These are phyloP conservation scores for Phaffia rhodozyma DNA, from an alignment of 1,284 basidiomycete species.

Conservation along the genomic window DNA sequence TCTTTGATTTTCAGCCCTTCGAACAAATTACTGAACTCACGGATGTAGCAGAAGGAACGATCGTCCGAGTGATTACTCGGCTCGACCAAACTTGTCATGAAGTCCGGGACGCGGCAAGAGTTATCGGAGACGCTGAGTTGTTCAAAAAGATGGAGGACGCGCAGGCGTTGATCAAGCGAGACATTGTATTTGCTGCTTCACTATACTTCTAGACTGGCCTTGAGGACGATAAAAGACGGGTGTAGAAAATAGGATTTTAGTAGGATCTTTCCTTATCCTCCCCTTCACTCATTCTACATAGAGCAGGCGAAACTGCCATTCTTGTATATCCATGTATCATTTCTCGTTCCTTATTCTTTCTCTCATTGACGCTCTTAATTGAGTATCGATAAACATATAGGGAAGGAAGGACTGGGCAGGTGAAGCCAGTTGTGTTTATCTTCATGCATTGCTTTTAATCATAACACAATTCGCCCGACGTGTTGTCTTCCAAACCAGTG, in stretches of 20 bases:
- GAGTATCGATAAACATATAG: too few relatives aligned
- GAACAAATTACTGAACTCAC: constrained; percentile 85
- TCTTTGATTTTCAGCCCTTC: constrained; percentile 55
- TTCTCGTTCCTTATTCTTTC: not conserved
- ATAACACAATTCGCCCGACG: not conserved
- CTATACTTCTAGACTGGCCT: not conserved
- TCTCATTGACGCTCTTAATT: too few relatives aligned
- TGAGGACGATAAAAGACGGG: not conserved
- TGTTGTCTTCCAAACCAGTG: not conserved
- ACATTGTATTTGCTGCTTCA: constrained; percentile 49
- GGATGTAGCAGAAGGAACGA: constrained; percentile 91
- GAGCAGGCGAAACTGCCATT: not conserved
- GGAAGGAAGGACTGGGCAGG: too few relatives aligned
- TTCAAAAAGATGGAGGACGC: constrained; percentile 97
- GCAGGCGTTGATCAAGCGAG: constrained; percentile 82
- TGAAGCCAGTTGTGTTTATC: not conserved
- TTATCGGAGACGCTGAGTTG: constrained; percentile 89
- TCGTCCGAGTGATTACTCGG: constrained; percentile 90
- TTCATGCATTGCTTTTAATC: not conserved
- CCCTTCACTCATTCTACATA: not conserved
- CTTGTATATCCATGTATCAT: not conserved
- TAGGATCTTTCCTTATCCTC: not conserved
- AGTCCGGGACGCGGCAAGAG: constrained; percentile 89
- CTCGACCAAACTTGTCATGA: constrained; percentile 96
- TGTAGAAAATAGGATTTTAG: not conserved